Evolutionary conservation across 2,329 filamentous ascomycete genomes (phyloP), one percentile per base, ranked within the genome.

Genomic region (Aureobasidium namibiae): DNA sequence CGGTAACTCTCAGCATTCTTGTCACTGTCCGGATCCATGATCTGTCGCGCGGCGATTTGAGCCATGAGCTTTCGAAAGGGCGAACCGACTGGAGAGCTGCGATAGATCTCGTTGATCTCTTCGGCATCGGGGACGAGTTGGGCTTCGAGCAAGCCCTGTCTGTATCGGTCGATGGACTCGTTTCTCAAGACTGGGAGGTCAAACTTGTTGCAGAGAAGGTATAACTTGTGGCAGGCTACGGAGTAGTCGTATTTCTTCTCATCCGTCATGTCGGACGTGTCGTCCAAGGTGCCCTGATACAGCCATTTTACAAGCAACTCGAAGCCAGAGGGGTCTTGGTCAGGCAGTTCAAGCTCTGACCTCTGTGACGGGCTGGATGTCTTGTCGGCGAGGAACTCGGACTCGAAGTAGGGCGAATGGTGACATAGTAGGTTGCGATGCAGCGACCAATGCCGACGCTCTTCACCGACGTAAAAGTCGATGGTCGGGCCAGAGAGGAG

Each of bases 221-320:
- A 80, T 29, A 82, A 73, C 67, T 77, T 79, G 66, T 81, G 76
- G 64, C 79, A 81, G 56, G 74, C 75, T 39, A 79, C 78, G 8
- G 79, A 79, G 63, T 81, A 77, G 14, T 80, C 76, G 72, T 80
- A 82, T 67, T 81, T 80, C 61, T 75, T 72, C 48, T 75, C 74
- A 31, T 76, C 71, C 57, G 75, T 70, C 63, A 80, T 68, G 48
- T 74, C 70, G 4, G 75, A 75, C 21, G 77, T 75, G 62, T 80
- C 75, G 61, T 81, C 77, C 48, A 81, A 73, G 45, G 70, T 75
- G 54, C 80, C 80, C 66, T 81, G 79, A 59, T 82, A 82, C 9
- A 82, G 72, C 79, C 78, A 82, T 68, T 81, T 81, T 6, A 81
- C 78, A 16, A 82, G 72, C 61, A 81, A 67, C 66, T 80, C 78